Conservation (phyloP, 1,139 yeast genomes). For the Yamadazyma jaroonii region DNA sequence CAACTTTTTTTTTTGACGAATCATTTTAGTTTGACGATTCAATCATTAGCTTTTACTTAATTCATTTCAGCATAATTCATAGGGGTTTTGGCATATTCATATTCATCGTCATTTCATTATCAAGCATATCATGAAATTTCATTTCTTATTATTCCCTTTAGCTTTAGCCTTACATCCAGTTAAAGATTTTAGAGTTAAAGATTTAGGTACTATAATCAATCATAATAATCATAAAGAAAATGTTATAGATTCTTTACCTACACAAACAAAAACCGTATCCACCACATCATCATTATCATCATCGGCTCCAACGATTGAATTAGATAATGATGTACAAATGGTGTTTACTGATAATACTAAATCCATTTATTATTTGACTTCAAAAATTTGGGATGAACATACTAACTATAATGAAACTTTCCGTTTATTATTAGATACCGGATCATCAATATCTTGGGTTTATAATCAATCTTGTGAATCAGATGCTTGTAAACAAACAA, state of each 20-base stretch:
- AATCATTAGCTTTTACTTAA: no score
- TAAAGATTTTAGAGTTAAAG: constrained; percentile 20
- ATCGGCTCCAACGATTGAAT: constrained; percentile 20
- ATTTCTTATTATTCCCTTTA: constrained; percentile 1
- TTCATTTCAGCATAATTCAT: no score
- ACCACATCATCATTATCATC: constrained; percentile 13
- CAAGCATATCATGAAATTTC: constrained; percentile 3
- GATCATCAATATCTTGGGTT: constrained; percentile 65
- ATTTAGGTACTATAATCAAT: constrained; percentile 4
- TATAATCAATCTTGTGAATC: constrained; percentile 52
- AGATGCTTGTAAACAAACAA: constrained; percentile 35
- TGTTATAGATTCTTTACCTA: constrained; percentile 6
- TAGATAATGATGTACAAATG: constrained; percentile 20
- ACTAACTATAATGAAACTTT: constrained; percentile 37
- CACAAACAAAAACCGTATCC: constrained; percentile 10
- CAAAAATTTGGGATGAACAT: constrained; percentile 15
- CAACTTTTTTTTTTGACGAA: no score
- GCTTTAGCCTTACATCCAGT: constrained; percentile 17
- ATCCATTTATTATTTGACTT: constrained; percentile 25
- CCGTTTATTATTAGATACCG: constrained; percentile 61
- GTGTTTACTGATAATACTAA: constrained; percentile 24
- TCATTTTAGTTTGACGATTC: no score
- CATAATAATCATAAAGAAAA: neutral
- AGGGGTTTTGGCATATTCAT: no score
- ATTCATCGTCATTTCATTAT: no score